phyloP scores from a whole-genome alignment of 192 early-diverging fungal genomes.

The Coemansia sp. region DNA sequence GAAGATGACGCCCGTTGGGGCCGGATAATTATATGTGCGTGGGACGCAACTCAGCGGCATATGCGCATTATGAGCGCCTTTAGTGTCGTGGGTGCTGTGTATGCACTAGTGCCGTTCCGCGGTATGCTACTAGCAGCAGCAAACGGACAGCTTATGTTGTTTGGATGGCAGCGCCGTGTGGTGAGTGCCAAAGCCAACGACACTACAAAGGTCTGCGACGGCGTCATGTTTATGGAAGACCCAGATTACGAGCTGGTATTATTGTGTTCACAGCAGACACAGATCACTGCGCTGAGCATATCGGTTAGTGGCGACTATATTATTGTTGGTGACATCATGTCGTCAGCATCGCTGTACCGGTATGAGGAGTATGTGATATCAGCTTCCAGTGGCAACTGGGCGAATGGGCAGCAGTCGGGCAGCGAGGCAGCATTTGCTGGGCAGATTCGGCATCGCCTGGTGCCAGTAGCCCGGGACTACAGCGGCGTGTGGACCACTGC shows the following conservation, averaged over 20 bases:
- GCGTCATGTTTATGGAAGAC: constrained; percentile 11
- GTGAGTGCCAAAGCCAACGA: not conserved
- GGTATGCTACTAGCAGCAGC: constrained; percentile 68
- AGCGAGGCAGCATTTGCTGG: not conserved
- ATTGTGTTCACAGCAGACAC: constrained; percentile 53
- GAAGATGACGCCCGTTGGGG: constrained; percentile 71
- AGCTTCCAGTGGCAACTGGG: not conserved
- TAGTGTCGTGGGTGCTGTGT: constrained; percentile 66
- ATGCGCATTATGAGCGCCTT: constrained; percentile 57
- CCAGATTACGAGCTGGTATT: constrained; percentile 29
- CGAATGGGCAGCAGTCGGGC: not conserved
- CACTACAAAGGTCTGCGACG: not conserved
- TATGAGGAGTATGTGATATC: constrained; percentile 23
- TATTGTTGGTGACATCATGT: constrained; percentile 81
- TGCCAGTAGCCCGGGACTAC: constrained; percentile 39
- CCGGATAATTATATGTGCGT: constrained; percentile 68
- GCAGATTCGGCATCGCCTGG: constrained; percentile 17
- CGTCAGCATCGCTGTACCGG: constrained; percentile 66
- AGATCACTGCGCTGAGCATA: constrained; percentile 61
- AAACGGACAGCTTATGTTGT: constrained; percentile 55
- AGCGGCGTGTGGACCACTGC: constrained; percentile 36
- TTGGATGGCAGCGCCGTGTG: constrained; percentile 34
- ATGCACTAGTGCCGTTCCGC: constrained; percentile 56
- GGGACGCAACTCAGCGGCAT: constrained; percentile 48
- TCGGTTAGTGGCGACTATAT: constrained; percentile 67